A percentile compares a stretch with the other conserved stretches of the same genome.
These are phyloP conservation scores for Guadua angustifolia DNA, from an alignment of 176 grass and related monocot species.

Conservation along the genomic window DNA sequence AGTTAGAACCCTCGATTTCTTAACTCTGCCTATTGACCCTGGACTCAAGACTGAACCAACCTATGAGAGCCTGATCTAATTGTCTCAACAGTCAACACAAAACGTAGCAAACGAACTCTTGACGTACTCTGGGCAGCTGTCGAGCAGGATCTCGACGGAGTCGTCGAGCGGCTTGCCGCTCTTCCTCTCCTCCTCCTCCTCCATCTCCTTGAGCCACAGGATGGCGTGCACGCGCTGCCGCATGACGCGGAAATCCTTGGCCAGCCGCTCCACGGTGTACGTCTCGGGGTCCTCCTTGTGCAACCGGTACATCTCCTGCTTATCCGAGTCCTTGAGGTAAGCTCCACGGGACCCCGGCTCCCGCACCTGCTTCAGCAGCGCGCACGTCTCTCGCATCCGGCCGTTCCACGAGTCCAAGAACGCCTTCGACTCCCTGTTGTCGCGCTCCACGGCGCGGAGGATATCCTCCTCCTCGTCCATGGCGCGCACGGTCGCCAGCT, in stretches of 20 bases:
- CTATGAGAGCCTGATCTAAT: background rate
- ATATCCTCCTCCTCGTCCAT: constrained; percentile 73
- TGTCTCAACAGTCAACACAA: constrained; percentile 9
- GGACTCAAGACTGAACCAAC: background rate
- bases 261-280: constrained; percentile 88
- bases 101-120: constrained; percentile 23
- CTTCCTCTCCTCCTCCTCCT: constrained; percentile 95
- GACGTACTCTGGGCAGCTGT: constrained; percentile 87
- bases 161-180: constrained; percentile 76
- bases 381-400: constrained; percentile 64
- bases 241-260: constrained; percentile 93
- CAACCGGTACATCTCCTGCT: constrained; percentile 90
- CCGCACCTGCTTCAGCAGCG: constrained; percentile 82
- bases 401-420: constrained; percentile 70
- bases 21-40: background rate
- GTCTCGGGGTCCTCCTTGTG: constrained; percentile 87
- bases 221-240: constrained; percentile 95
- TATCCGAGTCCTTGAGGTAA: constrained; percentile 94
- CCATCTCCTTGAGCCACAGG: constrained; percentile 96
- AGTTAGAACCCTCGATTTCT: constrained; percentile 16
- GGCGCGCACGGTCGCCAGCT: constrained; percentile 47
- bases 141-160: constrained; percentile 91
- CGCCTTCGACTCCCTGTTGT: constrained; percentile 44
- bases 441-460: constrained; percentile 43
- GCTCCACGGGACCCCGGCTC: constrained; percentile 72